These are phyloP conservation scores for Dendrocalamus latiflorus DNA, from an alignment of 202 grass and related monocot species.

Conservation along the genomic window DNA sequence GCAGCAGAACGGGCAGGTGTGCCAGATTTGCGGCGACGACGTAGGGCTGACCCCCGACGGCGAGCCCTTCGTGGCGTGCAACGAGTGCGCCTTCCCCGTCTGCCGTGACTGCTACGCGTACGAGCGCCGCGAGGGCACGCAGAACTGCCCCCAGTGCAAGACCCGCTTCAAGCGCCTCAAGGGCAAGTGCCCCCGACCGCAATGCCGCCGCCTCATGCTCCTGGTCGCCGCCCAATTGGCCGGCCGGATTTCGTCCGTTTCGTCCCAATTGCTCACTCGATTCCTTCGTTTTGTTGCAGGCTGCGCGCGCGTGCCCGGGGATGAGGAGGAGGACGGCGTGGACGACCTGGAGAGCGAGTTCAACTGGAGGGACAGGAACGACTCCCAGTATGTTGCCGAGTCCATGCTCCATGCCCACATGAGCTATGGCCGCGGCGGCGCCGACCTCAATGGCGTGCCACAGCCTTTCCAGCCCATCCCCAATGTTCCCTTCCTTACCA, in stretches of 20 bases:
- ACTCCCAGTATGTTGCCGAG: slow-evolving; percentile 44
- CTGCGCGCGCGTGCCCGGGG: slow-evolving; percentile 55
- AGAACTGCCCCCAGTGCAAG: slow-evolving; percentile 97
- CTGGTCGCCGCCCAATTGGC: not conserved
- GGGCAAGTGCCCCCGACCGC: slow-evolving; percentile 27
- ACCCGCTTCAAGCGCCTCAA: slow-evolving; percentile 93
- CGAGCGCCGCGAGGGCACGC: slow-evolving; percentile 84
- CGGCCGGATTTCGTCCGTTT: too few relatives aligned
- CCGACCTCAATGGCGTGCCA: slow-evolving; percentile 17
- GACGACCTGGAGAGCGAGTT: slow-evolving; percentile 91
- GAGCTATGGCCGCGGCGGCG: slow-evolving; percentile 61
- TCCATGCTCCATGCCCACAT: slow-evolving; percentile 73
- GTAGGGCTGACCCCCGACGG: not conserved
- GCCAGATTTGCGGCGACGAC: slow-evolving; percentile 16
- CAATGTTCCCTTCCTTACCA: slow-evolving; percentile 74
- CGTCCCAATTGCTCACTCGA: not conserved
- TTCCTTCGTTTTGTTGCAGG: slow-evolving; percentile 25
- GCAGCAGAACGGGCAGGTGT: not conserved
- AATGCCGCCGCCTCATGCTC: not conserved
- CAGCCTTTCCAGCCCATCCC: slow-evolving; percentile 39
- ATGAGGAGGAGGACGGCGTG: slow-evolving; percentile 81
- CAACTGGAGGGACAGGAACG: slow-evolving; percentile 41
- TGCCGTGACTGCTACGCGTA: slow-evolving; percentile 93
- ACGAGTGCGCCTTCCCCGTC: slow-evolving; percentile 97
- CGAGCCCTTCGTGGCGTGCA: slow-evolving; percentile 77